A percentile compares a stretch with the other conserved stretches of the same genome.
Evolutionary conservation across 345 rosid species (phyloP).

Genomic region (Raphanus sativus): DNA sequence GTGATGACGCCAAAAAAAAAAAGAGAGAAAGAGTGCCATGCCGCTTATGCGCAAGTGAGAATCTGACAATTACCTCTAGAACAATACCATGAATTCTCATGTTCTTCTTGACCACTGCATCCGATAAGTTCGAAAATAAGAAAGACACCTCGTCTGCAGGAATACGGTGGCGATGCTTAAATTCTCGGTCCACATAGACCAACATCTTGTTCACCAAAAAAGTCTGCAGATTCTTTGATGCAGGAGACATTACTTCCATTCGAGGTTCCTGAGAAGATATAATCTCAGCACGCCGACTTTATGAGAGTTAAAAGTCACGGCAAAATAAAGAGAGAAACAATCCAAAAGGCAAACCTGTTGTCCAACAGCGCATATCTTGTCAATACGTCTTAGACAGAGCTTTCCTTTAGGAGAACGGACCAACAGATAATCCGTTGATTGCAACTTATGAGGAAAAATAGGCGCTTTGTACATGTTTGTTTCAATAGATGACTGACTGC

Average conservation of each 20-base stretch:
- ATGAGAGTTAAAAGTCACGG: neutral
- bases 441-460: slow-evolving; percentile 74
- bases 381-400: slow-evolving; percentile 86
- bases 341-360: slow-evolving; percentile 69
- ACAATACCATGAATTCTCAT: slow-evolving; percentile 61
- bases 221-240: slow-evolving; percentile 71
- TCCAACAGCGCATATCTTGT: slow-evolving; percentile 79
- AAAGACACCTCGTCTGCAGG: slow-evolving; percentile 65
- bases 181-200: slow-evolving; percentile 80
- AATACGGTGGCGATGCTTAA: slow-evolving; percentile 64
- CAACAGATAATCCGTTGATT: slow-evolving; percentile 82
- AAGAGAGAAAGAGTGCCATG: neutral
- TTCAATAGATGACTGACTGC: slow-evolving; percentile 78
- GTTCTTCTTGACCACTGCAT: slow-evolving; percentile 62
- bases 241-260: slow-evolving; percentile 89
- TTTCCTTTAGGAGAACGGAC: slow-evolving; percentile 93
- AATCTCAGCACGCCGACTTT: neutral
- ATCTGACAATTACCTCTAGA: slow-evolving; percentile 53
- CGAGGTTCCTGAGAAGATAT: slow-evolving; percentile 69
- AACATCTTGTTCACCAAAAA: slow-evolving; percentile 69
- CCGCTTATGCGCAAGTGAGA: neutral
- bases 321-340: slow-evolving; percentile 9
- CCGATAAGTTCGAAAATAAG: slow-evolving; percentile 67
- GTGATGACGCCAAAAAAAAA: slow-evolving; percentile 41
- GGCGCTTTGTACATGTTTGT: slow-evolving; percentile 98